A percentile compares a stretch with the other conserved stretches of the same genome.
These are phyloP conservation scores for Yamadazyma sp. DNA, from an alignment of 1,139 yeast genomes.

Conservation along the genomic window DNA sequence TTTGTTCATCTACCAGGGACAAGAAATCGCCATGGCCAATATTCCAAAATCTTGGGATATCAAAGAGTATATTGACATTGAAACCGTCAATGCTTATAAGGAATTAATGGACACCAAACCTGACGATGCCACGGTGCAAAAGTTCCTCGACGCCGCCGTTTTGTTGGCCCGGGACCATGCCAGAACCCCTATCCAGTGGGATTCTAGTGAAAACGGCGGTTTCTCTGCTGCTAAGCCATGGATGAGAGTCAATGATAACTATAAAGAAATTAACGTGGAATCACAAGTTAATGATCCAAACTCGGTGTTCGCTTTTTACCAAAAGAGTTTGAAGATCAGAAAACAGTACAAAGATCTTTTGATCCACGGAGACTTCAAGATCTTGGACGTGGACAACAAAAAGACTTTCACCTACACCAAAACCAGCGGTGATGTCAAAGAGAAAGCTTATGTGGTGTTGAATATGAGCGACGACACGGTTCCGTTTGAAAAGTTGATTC, in stretches of 20 bases:
- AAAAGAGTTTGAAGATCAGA: conserved; percentile 42
- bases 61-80: conserved; percentile 52
- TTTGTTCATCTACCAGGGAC: conserved; percentile 58
- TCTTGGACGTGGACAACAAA: conserved; percentile 28
- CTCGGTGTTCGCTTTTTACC: conserved; percentile 50
- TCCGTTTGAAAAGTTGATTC: conserved; percentile 27
- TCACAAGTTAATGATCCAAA: conserved; percentile 45
- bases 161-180: conserved; percentile 54
- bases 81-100: conserved; percentile 42
- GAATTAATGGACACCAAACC: conserved; percentile 11
- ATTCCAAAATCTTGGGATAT: conserved; percentile 44
- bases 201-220: conserved; percentile 42
- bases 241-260: conserved; percentile 55
- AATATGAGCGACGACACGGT: conserved; percentile 41
- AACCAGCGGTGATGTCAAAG: conserved; percentile 1
- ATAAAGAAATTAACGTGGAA: conserved; percentile 48
- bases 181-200: conserved; percentile 64
- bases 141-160: conserved; percentile 33
- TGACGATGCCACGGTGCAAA: conserved; percentile 19
- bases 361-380: conserved; percentile 50
- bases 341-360: conserved; percentile 43
- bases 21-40: conserved; percentile 59
- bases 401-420: conserved; percentile 13
- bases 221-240: conserved; percentile 54
- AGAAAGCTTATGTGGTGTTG: conserved; percentile 38